Evolutionary conservation across 306 rosid genomes (phyloP), one percentile per base, ranked within the genome.

Genomic region (Dicorynia guianensis): DNA sequence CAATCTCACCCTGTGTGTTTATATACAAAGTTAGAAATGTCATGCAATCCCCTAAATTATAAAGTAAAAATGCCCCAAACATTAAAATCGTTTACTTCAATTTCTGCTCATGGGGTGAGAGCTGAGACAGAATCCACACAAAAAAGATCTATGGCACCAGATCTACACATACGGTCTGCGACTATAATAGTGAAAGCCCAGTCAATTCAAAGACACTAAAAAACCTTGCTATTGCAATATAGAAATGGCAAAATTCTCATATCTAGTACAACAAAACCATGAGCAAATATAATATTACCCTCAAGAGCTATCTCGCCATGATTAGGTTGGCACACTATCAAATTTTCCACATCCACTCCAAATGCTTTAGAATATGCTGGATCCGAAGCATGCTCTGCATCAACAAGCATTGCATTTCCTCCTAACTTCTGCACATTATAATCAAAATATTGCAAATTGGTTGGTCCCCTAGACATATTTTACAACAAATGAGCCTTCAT

Each of bases 241-340:
- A 53, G 72, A 58, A 56, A 57, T 34, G 44, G 25, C 77, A 79
- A 63, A 67, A 47, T 36, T 33, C 69, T 72, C 53, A 19, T 48
- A 61, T 73, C 30, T 50, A 57, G 69, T 79, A 59, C 70, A 64
- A 69, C 82, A 67, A 17, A 80, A 83, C 52, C 36, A 68, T 14
- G 48, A 49, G 80, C 38, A 73, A 56, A 79, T 55, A 55, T 38
- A 47, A 64, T 69, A 82, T 86, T 95, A 95, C 97, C 90, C 91
- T 95, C 99, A 77, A 95, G 99, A 75, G 90, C 99, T 97, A 95
- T 95, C 86, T 95, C 99, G 18, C 99, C 99, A 71, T 95, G 96
- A 92, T 95, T 97, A 42, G 99, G 97, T 78, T 95, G 99, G 82
- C 99, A 95, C 35, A 92, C 99, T 48, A 92, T 92, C 72, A 95